Base-by-base conservation (phyloP, 257 asterid species). In the Galeopsis tetrahit region DNA sequence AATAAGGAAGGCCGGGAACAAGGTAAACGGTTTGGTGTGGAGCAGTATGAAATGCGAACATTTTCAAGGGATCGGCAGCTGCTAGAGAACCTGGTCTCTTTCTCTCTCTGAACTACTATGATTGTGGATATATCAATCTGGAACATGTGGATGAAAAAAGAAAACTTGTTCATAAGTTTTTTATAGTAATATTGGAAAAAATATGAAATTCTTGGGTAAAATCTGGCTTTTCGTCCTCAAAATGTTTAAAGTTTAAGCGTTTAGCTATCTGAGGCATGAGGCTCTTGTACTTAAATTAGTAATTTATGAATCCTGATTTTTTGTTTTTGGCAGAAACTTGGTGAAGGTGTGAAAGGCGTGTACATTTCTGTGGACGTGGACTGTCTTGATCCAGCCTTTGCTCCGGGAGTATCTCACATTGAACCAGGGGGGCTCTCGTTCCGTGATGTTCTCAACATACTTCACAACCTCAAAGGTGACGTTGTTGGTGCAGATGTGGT, bases 341-440 rank as follows among this genome's bases (percentile, higher is more conserved):
- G 99, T 0, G 96, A 92, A 83, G 99, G 99, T 7, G 98, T 75
- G 55, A 95, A 95, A 84, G 99, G 99, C 1, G 99, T 95, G 67
- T 95, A 95, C 73, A 82, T 95, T 8, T 95, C 99, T 4, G 85
- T 90, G 53, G 99, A 95, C 44, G 72, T 92, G 72, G 99, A 95
- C 78, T 85, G 92, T 68, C 91, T 95, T 4, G 99, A 95, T 85
- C 99, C 99, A 38, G 99, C 97, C 70, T 90, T 88, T 82, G 98
- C 99, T 28, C 99, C 99, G 0, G 99, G 98, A 52, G 99, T 95
- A 48, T 95, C 99, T 62, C 98, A 95, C 84, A 90, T 95, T 7
- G 99, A 95, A 82, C 97, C 99, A 1, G 99, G 99, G 31, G 99
- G 99, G 62, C 96, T 95, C 70, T 92, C 99, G 4, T 95, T 92